Percentiles rank a stretch among this genome's conserved stretches.
These are phyloP conservation scores for Otatea glauca DNA, from an alignment of 176 grass and related monocot genomes.

Conservation along the genomic window DNA sequence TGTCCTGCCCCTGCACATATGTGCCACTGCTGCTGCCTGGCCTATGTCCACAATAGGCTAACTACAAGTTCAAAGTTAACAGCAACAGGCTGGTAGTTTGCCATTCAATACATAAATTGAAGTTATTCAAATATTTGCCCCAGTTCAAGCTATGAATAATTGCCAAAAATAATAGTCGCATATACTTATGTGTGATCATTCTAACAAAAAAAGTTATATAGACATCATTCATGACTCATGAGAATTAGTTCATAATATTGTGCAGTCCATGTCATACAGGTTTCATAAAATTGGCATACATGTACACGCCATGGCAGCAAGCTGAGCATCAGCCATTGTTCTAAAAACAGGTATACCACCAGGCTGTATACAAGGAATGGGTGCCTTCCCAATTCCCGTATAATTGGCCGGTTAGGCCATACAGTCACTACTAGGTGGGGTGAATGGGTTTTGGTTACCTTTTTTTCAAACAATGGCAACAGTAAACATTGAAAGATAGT, in stretches of 20 bases:
- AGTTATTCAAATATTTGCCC: background rate
- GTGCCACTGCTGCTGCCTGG: no score
- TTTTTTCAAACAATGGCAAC: background rate
- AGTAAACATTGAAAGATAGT: background rate
- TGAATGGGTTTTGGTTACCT: background rate
- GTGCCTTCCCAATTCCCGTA: background rate
- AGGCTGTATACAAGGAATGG: background rate
- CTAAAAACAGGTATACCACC: background rate
- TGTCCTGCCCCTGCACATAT: no score
- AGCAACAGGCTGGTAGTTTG: background rate
- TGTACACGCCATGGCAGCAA: background rate
- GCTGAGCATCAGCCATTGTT: background rate
- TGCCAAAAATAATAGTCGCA: slow-evolving; percentile 4
- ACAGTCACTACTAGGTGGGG: background rate
- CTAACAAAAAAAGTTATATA: background rate
- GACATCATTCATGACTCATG: background rate
- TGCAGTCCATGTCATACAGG: background rate
- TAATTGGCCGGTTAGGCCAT: background rate
- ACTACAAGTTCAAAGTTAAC: background rate
- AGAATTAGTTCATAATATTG: background rate
- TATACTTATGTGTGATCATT: background rate
- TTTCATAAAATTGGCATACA: slow-evolving; percentile 21
- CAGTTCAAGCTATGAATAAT: slow-evolving; percentile 10
- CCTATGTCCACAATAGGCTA: background rate
- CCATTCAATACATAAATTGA: background rate